Base-by-base conservation (phyloP, 164 flowering plant genomes). In the Dillenia suffruticosa region DNA sequence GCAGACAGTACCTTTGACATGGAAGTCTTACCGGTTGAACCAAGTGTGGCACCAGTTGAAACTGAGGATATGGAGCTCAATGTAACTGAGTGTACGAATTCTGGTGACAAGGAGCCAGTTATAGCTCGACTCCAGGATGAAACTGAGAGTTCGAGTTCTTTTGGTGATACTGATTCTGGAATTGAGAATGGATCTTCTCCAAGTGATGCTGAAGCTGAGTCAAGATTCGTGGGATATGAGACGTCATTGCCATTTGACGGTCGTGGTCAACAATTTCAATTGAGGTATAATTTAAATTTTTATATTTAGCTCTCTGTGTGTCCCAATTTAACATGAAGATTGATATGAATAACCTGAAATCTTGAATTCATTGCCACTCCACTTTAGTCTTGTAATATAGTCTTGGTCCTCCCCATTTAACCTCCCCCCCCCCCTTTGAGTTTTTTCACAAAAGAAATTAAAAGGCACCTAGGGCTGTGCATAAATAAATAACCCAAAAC, bases 121-220 rank as follows among this genome's bases (percentile, higher is more conserved):
- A 73, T 68, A 54, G 77, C 53, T 51, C 88, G 83, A 45, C 91
- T 86, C 50, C 88, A 93, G 15, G 83, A 89, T 72, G 92, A 82
- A 32, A 92, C 98, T 26, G 98, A 92, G 69, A 81, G 74, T 72
- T 90, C 98, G 12, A 92, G 98, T 70, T 92, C 98, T 43, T 92
- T 92, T 72, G 89, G 79, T 12, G 82, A 77, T 61, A 84, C 89
- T 13, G 16, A 62, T 9, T 88, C 92, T 24, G 84, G 80, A 61
- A 64, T 63, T 54, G 93, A 77, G 53, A 81, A 76, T 64, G 67
- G 55, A 64, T 75, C 81, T 26, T 83, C 72, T 56, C 49, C 77
- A 44, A 88, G 96, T 62, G 96, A 92, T 58, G 81, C 75, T 56
- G 98, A 92, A 74, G 95, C 85, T 48, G 90, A 90, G 58, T 89